A percentile compares a stretch with the other conserved stretches of the same genome.
Evolutionary conservation across 306 rosid genomes (phyloP).

Genomic region (barrel medic (Medicago truncatula)): MtrunA17r5.0-ANR NC_053047.1:10269501-10270000

Average conservation of each 20-base stretch:
- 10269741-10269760: background rate
- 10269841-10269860: background rate
- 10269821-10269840: background rate
- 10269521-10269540: too few species aligned
- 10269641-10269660: too few species aligned
- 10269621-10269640: too few species aligned
- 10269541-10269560: too few species aligned
- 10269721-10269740: background rate
- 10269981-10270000: constrained; percentile 16
- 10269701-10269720: background rate
- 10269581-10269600: too few species aligned
- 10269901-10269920: background rate
- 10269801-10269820: background rate
- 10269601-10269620: too few species aligned
- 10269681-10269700: too few species aligned
- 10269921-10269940: constrained; percentile 27
- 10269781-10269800: background rate
- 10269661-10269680: too few species aligned
- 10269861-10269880: constrained; percentile 1
- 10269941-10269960: constrained; percentile 7
- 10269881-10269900: constrained; percentile 2
- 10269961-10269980: constrained; percentile 24
- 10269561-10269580: too few species aligned
- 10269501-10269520: too few species aligned
- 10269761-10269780: background rate